Evolutionary conservation across 2,329 filamentous ascomycete genomes (phyloP).

Genomic region (Alternaria hordeiaustralica): DNA sequence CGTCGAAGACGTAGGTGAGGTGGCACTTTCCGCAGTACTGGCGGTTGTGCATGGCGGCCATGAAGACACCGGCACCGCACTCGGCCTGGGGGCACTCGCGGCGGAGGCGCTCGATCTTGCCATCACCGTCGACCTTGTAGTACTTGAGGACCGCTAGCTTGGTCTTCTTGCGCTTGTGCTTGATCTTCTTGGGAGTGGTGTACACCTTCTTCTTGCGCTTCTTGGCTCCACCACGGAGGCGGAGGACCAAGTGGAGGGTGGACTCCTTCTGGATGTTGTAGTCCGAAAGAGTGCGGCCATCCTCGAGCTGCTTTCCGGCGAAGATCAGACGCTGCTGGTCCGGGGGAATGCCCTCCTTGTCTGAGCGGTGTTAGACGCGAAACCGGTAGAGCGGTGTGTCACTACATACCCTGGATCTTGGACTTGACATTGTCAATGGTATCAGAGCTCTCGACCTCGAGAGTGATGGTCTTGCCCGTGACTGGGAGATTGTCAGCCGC

Average conservation of each 20-base stretch:
- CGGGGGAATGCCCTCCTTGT: constrained; percentile 99
- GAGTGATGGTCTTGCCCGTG: constrained; percentile 99
- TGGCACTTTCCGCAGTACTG: constrained; percentile 88
- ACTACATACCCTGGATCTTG: constrained; percentile 75
- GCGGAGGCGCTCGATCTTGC: constrained; percentile 99
- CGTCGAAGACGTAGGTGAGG: constrained; percentile 74
- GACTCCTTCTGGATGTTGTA: constrained; percentile 99
- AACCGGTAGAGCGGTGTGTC: background rate
- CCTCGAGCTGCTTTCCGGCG: constrained; percentile 99
- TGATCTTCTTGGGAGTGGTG: constrained; percentile 99
- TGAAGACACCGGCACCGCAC: constrained; percentile 99
- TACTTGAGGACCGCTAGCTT: constrained; percentile 99
- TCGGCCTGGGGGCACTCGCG: constrained; percentile 84
- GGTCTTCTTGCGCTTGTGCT: constrained; percentile 99
- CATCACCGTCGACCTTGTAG: constrained; percentile 99
- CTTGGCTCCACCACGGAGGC: constrained; percentile 90
- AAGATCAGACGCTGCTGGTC: constrained; percentile 99
- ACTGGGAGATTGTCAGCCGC: constrained; percentile 56
- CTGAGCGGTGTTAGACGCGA: constrained; percentile 61
- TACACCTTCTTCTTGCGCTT: constrained; percentile 99
- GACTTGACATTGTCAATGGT: constrained; percentile 99
- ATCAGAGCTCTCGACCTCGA: constrained; percentile 99
- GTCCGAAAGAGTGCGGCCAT: constrained; percentile 97
- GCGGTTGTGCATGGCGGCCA: constrained; percentile 99
- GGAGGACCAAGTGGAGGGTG: constrained; percentile 96